Evolutionary conservation across 805 yeast genomes (phyloP).

Genomic region (Saccharomyces paradoxus): DNA sequence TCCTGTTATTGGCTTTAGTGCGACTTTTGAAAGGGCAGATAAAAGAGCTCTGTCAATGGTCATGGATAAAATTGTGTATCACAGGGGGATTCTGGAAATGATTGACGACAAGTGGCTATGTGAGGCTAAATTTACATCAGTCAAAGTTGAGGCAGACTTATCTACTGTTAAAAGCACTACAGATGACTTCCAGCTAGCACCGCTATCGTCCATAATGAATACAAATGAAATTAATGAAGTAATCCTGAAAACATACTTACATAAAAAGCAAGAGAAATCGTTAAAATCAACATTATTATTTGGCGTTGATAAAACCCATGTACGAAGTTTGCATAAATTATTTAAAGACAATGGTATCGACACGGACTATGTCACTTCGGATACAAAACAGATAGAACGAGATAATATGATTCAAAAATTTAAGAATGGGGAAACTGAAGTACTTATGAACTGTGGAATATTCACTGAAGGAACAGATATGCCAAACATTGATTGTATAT

Average conservation of each 20-base stretch:
- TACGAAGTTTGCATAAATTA: conserved; percentile 41
- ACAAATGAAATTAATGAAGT: conserved; percentile 45
- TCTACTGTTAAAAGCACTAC: conserved; percentile 26
- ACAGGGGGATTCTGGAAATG: conserved; percentile 57
- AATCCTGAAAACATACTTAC: conserved; percentile 46
- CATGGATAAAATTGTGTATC: conserved; percentile 69
- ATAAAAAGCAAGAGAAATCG: conserved; percentile 33
- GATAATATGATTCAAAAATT: conserved; percentile 48
- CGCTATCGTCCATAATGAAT: conserved; percentile 49
- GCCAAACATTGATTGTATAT: conserved; percentile 75
- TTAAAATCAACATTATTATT: conserved; percentile 61
- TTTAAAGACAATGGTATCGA: conserved; percentile 54
- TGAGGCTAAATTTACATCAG: conserved; percentile 57
- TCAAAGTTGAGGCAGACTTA: conserved; percentile 42
- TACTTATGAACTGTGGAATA: conserved; percentile 78
- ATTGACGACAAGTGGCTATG: conserved; percentile 60
- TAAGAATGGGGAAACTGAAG: conserved; percentile 52
- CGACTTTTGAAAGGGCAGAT: conserved; percentile 78
- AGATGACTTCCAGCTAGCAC: conserved; percentile 53
- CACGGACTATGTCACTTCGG: conserved; percentile 66
- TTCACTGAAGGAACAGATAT: conserved; percentile 94
- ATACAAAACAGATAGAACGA: conserved; percentile 48
- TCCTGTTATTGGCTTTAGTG: conserved; percentile 76
- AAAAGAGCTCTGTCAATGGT: conserved; percentile 46
- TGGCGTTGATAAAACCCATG: conserved; percentile 68